Conservation (phyloP, 2,329 filamentous ascomycete species). For the Gaeumannomyces sp. region DNA sequence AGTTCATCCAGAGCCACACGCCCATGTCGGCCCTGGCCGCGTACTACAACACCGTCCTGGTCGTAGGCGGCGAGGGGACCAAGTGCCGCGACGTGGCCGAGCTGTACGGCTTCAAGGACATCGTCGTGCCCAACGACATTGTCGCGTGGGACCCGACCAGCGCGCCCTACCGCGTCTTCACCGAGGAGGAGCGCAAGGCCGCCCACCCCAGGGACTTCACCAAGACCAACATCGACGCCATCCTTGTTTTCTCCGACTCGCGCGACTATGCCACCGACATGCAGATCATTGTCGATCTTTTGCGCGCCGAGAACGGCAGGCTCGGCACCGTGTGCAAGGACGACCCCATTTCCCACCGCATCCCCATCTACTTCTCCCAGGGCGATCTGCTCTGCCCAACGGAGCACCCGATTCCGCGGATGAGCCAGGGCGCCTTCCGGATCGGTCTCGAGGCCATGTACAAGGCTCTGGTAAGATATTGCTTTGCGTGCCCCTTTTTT, state of each 20-base stretch:
- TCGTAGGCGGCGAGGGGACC: slow-evolving; percentile 70
- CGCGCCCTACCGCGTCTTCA: slow-evolving; percentile 63
- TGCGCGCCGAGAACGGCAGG: slow-evolving; percentile 61
- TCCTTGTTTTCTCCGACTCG: slow-evolving; percentile 69
- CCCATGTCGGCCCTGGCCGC: slow-evolving; percentile 70
- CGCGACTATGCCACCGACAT: slow-evolving; percentile 70
- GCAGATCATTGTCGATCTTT: slow-evolving; percentile 69
- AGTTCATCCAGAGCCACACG: slow-evolving; percentile 74
- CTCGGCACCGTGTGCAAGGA: slow-evolving; percentile 55
- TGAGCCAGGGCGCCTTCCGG: slow-evolving; percentile 71
- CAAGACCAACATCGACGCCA: slow-evolving; percentile 66
- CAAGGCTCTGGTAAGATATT: slow-evolving; percentile 42
- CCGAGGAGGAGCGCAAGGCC: slow-evolving; percentile 58
- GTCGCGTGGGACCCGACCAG: slow-evolving; percentile 63
- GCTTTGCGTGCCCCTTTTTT: not conserved
- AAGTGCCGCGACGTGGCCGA: slow-evolving; percentile 68
- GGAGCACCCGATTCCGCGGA: slow-evolving; percentile 58
- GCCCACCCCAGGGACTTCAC: slow-evolving; percentile 66
- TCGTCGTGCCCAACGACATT: slow-evolving; percentile 68
- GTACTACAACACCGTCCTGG: slow-evolving; percentile 71
- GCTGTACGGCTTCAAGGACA: slow-evolving; percentile 67
- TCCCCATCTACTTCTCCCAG: slow-evolving; percentile 62
- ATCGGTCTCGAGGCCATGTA: slow-evolving; percentile 70
- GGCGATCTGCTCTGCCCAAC: slow-evolving; percentile 51
- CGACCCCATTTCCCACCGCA: slow-evolving; percentile 58